phyloP scores from a whole-genome alignment of 164 flowering plant species.

The Stephania yunnanensis region DNA sequence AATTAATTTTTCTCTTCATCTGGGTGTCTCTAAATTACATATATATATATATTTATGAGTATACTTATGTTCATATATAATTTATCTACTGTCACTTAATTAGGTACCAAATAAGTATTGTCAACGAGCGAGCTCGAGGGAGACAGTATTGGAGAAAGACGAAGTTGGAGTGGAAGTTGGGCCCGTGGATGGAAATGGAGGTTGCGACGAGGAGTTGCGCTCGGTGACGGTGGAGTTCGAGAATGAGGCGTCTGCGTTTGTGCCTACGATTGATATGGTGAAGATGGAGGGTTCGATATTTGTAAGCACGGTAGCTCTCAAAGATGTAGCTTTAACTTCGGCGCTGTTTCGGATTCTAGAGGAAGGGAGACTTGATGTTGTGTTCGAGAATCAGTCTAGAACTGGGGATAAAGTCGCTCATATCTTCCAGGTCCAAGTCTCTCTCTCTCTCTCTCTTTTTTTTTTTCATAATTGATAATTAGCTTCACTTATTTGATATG shows the following conservation, averaged over 20 bases:
- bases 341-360: constrained; percentile 18
- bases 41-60: too few relatives aligned
- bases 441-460: neutral
- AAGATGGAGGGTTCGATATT: constrained; percentile 11
- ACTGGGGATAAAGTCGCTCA: constrained; percentile 17
- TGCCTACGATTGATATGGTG: constrained; percentile 17
- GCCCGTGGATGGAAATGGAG: neutral
- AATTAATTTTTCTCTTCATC: neutral
- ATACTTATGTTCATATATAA: neutral
- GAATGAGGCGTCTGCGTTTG: constrained; percentile 1
- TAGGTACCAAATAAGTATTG: neutral
- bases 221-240: neutral
- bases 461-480: too few relatives aligned
- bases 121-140: neutral
- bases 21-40: neutral
- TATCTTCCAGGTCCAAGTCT: constrained; percentile 14
- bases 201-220: neutral
- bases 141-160: neutral
- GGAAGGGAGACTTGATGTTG: constrained; percentile 16
- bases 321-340: constrained; percentile 16
- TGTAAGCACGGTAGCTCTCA: constrained; percentile 18
- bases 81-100: too few relatives aligned
- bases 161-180: neutral
- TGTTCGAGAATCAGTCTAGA: constrained; percentile 21
- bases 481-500: too few relatives aligned